Evolutionary conservation across 805 yeast species (phyloP), one percentile per base, ranked within the genome.

Genomic region (Yamadazyma ubonensis): DNA sequence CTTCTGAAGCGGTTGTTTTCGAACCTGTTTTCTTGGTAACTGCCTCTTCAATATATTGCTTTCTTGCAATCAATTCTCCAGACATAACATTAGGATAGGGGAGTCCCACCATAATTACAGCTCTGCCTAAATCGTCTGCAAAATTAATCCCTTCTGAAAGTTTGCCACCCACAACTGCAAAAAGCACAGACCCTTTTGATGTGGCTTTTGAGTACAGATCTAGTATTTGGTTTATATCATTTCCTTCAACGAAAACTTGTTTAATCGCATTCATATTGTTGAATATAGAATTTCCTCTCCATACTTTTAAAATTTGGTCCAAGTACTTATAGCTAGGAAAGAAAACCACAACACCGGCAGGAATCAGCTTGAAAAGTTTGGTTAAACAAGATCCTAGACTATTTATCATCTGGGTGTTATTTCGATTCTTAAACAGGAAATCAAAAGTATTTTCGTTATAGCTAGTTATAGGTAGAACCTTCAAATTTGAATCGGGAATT

Each of bases 61-160:
- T 67, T 54, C 79, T 84, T 9, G 95, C 86, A 18, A 83, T 72
- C 49, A 89, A 65, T 49, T 88, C 96, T 31, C 91, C 95, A 19
- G 93, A 81, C 52, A 74, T 76, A 0, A 83, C 75, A 58, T 89
- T 91, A 0, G 98, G 97, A 52, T 75, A 91, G 2, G 98, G 97
- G 28, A 91, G 58, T 0, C 97, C 98, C 9, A 87, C 69, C 84
- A 91, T 83, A 2, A 86, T 66, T 0, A 91, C 90, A 0, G 86
- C 89, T 42, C 97, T 69, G 1, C 96, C 96, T n/a, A 91, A 63
- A 28, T 83, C 79, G 53, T 89, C 91, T 8, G 90, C 77, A 57
- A 91, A 90, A 55, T 90, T 90, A 30, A 90, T 91, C 4, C 98
- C 98, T 59, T 90, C 98, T 0, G 96, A 86, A 63, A 90, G 70